Percentiles rank a stretch among this genome's conserved stretches.
Evolutionary conservation across 2,329 filamentous ascomycete species (phyloP).

Genomic region (Elsinoe arachidis): DNA sequence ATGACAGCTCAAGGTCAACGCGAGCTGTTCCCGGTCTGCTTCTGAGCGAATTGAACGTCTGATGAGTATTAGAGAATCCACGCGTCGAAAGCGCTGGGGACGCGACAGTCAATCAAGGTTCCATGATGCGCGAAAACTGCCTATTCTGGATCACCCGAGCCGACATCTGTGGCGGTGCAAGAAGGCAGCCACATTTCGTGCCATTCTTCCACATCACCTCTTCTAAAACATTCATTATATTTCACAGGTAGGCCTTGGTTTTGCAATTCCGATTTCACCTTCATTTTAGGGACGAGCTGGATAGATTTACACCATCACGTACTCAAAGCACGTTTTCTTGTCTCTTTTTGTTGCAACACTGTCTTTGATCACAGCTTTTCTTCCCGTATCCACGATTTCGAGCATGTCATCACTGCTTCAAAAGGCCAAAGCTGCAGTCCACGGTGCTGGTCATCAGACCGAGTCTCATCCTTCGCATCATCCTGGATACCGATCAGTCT

Average conservation of each 20-base stretch:
- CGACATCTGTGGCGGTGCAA: neutral
- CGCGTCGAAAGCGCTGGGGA: neutral
- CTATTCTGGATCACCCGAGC: neutral
- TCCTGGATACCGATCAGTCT: constrained; percentile 51
- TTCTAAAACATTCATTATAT: neutral
- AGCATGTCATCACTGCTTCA: neutral
- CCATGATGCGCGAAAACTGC: neutral
- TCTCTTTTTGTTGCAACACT: neutral
- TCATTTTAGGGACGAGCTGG: too few relatives aligned
- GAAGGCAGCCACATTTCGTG: neutral
- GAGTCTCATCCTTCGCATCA: neutral
- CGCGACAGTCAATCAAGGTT: neutral
- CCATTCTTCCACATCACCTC: neutral
- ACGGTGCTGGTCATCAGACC: neutral
- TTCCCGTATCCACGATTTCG: neutral
- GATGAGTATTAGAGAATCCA: neutral
- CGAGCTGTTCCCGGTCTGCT: too few relatives aligned
- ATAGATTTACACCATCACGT: neutral
- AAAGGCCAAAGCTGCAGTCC: neutral
- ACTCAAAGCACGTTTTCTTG: neutral
- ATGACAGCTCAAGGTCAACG: neutral
- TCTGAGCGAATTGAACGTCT: neutral
- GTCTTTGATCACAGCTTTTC: neutral
- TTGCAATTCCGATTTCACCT: too few relatives aligned
- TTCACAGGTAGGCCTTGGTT: neutral